phyloP scores from a whole-genome alignment of 164 flowering plant species.

The Vitis cinerea region DNA sequence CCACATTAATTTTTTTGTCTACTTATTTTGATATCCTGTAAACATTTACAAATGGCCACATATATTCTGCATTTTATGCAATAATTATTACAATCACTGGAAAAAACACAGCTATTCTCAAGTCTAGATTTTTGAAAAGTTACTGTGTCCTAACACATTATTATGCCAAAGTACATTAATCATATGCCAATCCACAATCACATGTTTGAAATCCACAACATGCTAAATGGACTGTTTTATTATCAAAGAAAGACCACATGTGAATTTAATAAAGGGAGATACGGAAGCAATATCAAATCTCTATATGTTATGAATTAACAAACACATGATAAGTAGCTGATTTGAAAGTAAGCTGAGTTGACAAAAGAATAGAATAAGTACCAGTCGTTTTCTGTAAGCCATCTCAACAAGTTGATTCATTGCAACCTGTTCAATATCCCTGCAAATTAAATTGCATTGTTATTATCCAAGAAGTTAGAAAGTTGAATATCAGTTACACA shows the following conservation, averaged over 20 bases:
- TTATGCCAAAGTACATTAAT: too few relatives aligned
- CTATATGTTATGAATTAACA: neutral
- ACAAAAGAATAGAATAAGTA: slow-evolving; percentile 13
- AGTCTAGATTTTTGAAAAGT: too few relatives aligned
- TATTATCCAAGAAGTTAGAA: neutral
- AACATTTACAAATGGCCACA: too few relatives aligned
- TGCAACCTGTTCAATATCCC: slow-evolving; percentile 39
- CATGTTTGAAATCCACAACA: too few relatives aligned
- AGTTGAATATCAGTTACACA: neutral
- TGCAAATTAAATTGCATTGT: slow-evolving; percentile 15
- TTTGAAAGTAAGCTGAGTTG: neutral
- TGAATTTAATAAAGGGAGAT: neutral
- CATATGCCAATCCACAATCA: too few relatives aligned
- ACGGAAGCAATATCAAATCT: neutral
- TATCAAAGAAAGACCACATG: neutral
- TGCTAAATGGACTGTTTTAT: neutral
- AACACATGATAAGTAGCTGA: neutral
- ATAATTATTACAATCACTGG: too few relatives aligned
- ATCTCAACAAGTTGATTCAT: slow-evolving; percentile 38
- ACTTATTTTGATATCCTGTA: too few relatives aligned
- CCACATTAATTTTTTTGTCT: too few relatives aligned
- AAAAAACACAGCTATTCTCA: too few relatives aligned
- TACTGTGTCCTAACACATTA: too few relatives aligned
- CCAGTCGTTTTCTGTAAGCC: slow-evolving; percentile 37
- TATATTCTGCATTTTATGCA: too few relatives aligned